phyloP scores from a whole-genome alignment of 208 protist genomes.

The Perkinsela sp. region DNA sequence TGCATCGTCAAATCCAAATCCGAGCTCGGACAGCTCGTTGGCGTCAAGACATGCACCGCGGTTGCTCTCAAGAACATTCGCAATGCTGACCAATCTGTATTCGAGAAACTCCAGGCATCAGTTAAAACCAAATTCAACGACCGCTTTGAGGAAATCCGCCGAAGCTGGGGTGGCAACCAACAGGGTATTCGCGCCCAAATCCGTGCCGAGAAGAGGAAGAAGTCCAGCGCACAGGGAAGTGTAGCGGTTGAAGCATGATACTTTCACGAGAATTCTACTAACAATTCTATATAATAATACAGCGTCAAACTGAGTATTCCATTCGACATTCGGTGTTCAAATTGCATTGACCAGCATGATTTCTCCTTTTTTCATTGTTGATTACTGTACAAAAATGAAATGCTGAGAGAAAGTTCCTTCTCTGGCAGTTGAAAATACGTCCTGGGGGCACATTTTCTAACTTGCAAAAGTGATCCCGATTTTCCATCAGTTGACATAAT shows the following conservation, averaged over 20 bases:
- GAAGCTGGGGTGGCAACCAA: constrained; percentile 74
- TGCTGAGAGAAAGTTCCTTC: too few species aligned
- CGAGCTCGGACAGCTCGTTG: constrained; percentile 79
- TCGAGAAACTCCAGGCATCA: constrained; percentile 67
- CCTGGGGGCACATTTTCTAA: too few species aligned
- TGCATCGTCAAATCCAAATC: constrained; percentile 97
- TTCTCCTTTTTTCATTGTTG: too few species aligned
- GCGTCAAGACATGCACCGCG: constrained; percentile 80
- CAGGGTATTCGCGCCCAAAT: constrained; percentile 26
- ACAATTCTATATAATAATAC: too few species aligned
- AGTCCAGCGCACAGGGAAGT: not conserved
- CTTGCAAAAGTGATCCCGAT: too few species aligned
- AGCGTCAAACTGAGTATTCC: too few species aligned
- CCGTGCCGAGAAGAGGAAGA: constrained; percentile 31
- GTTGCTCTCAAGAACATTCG: constrained; percentile 81
- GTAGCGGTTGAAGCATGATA: not conserved
- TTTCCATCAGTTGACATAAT: too few species aligned
- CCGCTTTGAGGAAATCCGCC: constrained; percentile 50
- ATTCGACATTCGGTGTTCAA: too few species aligned
- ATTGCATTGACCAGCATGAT: too few species aligned
- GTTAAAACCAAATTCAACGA: constrained; percentile 78
- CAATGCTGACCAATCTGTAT: constrained; percentile 61
- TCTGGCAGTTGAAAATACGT: too few species aligned
- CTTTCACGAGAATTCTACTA: too few species aligned
- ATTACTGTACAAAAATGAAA: too few species aligned